Conservation (phyloP, 352 stramenopile genomes). For the Globisporangium echinulatum region DNA sequence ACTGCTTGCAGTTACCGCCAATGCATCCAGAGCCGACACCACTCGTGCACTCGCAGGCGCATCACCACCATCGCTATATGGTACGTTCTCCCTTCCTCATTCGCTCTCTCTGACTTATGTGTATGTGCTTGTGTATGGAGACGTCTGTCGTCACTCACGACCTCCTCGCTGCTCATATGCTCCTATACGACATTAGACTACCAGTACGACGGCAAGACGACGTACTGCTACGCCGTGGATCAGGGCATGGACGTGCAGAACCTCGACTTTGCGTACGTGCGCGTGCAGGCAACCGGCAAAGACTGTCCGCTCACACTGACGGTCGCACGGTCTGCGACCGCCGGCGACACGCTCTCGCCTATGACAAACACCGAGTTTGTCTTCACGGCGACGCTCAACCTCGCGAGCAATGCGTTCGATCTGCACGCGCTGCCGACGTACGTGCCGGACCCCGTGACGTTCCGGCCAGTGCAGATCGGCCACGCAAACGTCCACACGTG, state of each 20-base stretch:
- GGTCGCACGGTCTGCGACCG: constrained; percentile 34
- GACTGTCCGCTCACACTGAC: constrained; percentile 60
- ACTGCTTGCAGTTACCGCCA: not conserved
- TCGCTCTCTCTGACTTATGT: not conserved
- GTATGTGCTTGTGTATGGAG: not conserved
- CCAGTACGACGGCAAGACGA: constrained; percentile 62
- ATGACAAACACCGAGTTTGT: constrained; percentile 46
- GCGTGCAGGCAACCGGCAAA: constrained; percentile 28
- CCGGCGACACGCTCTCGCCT: constrained; percentile 19
- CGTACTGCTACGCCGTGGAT: constrained; percentile 79
- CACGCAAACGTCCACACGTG: constrained; percentile 79
- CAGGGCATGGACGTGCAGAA: constrained; percentile 66
- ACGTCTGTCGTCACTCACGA: not conserved
- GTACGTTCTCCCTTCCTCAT: constrained; percentile 16
- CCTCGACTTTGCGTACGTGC: constrained; percentile 65
- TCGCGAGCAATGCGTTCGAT: constrained; percentile 59
- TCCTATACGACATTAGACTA: constrained; percentile 42
- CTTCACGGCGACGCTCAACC: constrained; percentile 71
- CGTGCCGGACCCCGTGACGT: constrained; percentile 46
- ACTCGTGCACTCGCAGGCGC: constrained; percentile 8
- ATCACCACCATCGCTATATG: constrained; percentile 44
- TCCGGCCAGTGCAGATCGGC: constrained; percentile 53
- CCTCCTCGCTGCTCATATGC: not conserved
- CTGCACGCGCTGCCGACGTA: constrained; percentile 51
- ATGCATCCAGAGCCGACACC: not conserved